Conservation (phyloP, 192 early-diverging fungal genomes). For the Chytriomyces sp. region DNA sequence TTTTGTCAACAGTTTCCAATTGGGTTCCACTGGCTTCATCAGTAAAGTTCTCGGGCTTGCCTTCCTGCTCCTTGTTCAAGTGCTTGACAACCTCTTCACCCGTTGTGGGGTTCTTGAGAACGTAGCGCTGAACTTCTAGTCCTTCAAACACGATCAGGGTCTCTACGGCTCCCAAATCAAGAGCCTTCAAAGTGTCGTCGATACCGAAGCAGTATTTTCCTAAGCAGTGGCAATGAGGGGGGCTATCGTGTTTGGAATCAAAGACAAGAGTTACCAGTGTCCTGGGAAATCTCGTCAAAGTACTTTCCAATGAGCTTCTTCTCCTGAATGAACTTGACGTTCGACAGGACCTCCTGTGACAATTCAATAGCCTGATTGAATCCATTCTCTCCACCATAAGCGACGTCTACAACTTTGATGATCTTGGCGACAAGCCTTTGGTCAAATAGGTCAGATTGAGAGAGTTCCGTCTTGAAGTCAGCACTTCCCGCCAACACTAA, state of each 20-base stretch:
- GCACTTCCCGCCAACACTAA: slow-evolving; percentile 96
- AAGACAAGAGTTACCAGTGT: slow-evolving; percentile 55
- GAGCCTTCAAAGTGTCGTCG: slow-evolving; percentile 92
- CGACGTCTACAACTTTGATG: slow-evolving; percentile 94
- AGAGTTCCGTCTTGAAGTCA: slow-evolving; percentile 97
- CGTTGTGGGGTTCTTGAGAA: slow-evolving; percentile 73
- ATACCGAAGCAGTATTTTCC: slow-evolving; percentile 95
- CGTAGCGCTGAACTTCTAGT: slow-evolving; percentile 78
- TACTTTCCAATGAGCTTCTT: slow-evolving; percentile 94
- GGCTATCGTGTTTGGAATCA: no score
- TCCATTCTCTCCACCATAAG: slow-evolving; percentile 98
- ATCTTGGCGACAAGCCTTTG: slow-evolving; percentile 85
- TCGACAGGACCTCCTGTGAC: slow-evolving; percentile 84
- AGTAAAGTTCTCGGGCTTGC: slow-evolving; percentile 71
- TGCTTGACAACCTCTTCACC: slow-evolving; percentile 70
- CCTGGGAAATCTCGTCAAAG: slow-evolving; percentile 96
- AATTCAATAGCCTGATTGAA: slow-evolving; percentile 98
- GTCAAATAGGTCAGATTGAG: slow-evolving; percentile 95
- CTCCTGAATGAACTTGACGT: slow-evolving; percentile 99
- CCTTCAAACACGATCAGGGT: slow-evolving; percentile 97
- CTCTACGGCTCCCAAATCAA: slow-evolving; percentile 98
- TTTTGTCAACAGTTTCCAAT: slow-evolving; percentile 80
- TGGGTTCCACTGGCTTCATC: slow-evolving; percentile 68
- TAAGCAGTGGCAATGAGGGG: no score
- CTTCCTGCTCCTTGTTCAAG: slow-evolving; percentile 85